Conservation (phyloP, 176 grass and related monocot species). For the Aechmea fasciata region DNA sequence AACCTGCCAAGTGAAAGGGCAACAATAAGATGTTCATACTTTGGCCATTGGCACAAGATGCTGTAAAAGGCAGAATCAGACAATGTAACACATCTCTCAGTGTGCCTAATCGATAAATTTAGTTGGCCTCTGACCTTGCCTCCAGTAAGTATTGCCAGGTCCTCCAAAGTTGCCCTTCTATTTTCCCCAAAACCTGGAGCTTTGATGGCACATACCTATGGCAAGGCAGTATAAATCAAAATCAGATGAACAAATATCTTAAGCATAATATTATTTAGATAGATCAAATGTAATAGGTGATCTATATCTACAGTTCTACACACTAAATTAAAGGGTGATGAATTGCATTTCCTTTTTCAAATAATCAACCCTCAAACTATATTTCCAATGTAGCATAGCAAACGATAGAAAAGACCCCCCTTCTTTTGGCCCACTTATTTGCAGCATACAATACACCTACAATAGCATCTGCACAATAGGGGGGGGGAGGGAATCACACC, state of each 20-base stretch:
- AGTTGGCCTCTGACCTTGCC: slow-evolving; percentile 48
- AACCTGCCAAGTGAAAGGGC: slow-evolving; percentile 46
- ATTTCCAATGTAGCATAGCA: too few species aligned
- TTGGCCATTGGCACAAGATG: background rate
- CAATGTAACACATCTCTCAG: too few species aligned
- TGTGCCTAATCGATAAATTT: background rate
- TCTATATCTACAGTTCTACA: too few species aligned
- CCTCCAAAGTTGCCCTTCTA: slow-evolving; percentile 80
- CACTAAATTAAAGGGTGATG: too few species aligned
- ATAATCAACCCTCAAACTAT: too few species aligned
- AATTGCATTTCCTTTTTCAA: too few species aligned
- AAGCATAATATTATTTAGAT: background rate
- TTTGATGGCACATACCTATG: slow-evolving; percentile 93
- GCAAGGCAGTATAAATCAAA: slow-evolving; percentile 6
- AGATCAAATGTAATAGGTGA: background rate
- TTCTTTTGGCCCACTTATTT: too few species aligned
- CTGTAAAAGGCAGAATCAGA: too few species aligned
- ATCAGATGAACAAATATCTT: background rate
- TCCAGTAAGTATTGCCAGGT: slow-evolving; percentile 79
- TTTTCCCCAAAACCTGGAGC: slow-evolving; percentile 96
- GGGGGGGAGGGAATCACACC: too few species aligned
- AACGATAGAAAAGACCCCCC: too few species aligned
- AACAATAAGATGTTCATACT: slow-evolving; percentile 15
- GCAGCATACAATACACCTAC: too few species aligned
- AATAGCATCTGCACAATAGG: too few species aligned